Base-by-base conservation (phyloP, 2,329 filamentous ascomycete species). In the Sporothrix protearum region DNA sequence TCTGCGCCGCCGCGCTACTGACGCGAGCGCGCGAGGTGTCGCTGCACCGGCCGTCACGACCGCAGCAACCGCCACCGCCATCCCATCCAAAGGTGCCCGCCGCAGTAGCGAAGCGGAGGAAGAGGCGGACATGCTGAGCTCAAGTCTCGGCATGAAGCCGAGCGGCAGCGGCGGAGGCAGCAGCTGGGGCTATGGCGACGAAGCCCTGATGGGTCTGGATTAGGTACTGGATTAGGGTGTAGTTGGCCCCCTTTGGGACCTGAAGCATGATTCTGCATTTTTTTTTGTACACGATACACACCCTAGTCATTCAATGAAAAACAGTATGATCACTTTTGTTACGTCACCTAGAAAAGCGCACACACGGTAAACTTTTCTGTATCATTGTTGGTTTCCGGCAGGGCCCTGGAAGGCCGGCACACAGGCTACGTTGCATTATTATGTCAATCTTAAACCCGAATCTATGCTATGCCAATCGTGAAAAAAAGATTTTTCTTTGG, bases 141-240 rank as follows among this genome's bases (percentile, higher is more conserved):
- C 83, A 33, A 81, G 82, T 70, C 78, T 86, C 4, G 83, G 86
- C 71, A 78, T 88, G 64, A 82, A 86, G 79, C 80, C 87, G 80
- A 84, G 45, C n/a, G 36, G 63, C 68, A 14, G 51, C 4, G 30
- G 36, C 7, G 28, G 72, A 16, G 57, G 36, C 74, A 88, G 86
- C 75, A 89, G 82, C 86, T 94, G 93, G 89, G 92, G 92, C 0
- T 86, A 96, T 67, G 92, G 92, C 0, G 94, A 97, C 78, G 93
- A 97, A 77, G 89, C 91, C 30, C 86, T 91, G 77, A 96, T 97
- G 91, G 91, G 89, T 42, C 82, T 97, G 75, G 93, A 95, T 80
- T 95, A 72, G 61, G 2, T 36, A 39, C 51, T 30, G 10, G 51
- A 22, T 22, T 16, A 28, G 30, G 16, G 55, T 9, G 30, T 16